Evolutionary conservation across 1,284 basidiomycete genomes (phyloP), one percentile per base, ranked within the genome.

Genomic region (Trichosporon sp.): DNA sequence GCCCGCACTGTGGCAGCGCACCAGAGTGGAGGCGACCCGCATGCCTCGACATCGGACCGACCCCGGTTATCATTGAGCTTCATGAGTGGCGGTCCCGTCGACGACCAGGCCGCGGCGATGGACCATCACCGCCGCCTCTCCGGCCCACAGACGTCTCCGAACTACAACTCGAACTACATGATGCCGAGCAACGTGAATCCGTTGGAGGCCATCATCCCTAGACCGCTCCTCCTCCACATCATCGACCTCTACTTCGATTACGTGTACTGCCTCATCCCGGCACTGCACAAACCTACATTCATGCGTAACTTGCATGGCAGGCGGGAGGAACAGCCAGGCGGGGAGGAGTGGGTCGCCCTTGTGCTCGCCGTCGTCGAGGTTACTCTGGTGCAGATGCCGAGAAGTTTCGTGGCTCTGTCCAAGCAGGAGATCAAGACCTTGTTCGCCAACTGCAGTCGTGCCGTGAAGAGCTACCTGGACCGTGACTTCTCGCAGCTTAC

Each of bases 231-330:
- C 11, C 70, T 72, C 42, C 76, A 72, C 71, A 90, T 93, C 74
- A 89, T 93, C 72, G 87, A 89, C 34, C 87, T 93, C 25, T 94
- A 92, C 84, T 93, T 93, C 78, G 92, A 93, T 81, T 93, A 92
- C 78, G 90, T 93, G 60, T 92, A 93, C 80, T 90, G 91, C 32
- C 74, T 93, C 62, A 92, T 90, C 8, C 92, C 92, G 5, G 75
- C 71, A 47, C 70, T 83, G 15, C 83, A 83, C 71, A 78, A 79
- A 44, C 91, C 91, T 44, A 91, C 91, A 0, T 94, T 93, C 79
- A 90, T 93, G 89, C 89, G 90, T 25, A 92, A 93, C 81, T 85
- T 95, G 35, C 88, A 90, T 72, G 85, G 87, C 0, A 87, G 87
- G 60, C 83, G 91, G 69, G 92, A 94, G 82, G 91, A 93, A 77